Conservation (phyloP, 768 basidiomycete species). For the Nidularia pulvinata region DNA sequence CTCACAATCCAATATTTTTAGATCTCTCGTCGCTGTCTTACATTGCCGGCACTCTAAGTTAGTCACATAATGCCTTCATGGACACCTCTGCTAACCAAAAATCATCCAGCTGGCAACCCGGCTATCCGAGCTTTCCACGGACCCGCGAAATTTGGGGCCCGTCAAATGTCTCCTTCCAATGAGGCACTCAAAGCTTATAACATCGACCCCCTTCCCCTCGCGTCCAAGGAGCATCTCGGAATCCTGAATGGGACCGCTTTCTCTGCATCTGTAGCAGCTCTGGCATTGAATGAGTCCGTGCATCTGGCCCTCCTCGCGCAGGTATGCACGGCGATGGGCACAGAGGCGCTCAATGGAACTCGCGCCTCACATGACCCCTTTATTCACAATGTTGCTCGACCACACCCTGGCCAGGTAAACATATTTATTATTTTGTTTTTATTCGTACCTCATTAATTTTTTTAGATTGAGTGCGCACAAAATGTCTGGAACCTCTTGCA, state of each 20-base stretch:
- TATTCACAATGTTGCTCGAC: conserved; percentile 72
- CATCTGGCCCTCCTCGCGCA: conserved; percentile 63
- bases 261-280: conserved; percentile 69
- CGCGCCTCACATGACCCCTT: conserved; percentile 67
- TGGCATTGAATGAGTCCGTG: conserved; percentile 70
- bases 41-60: conserved; percentile 68
- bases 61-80: conserved; percentile 2
- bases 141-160: conserved; percentile 43
- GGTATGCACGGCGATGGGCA: conserved; percentile 78
- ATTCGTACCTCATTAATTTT: not conserved
- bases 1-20: not conserved
- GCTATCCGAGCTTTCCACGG: conserved; percentile 67
- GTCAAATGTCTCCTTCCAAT: conserved; percentile 48
- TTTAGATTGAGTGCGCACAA: conserved; percentile 61
- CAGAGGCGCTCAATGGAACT: conserved; percentile 72
- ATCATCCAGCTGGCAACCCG: conserved; percentile 45
- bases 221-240: conserved; percentile 69
- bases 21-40: conserved; percentile 55
- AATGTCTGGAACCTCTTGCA: conserved; percentile 62
- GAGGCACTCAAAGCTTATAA: conserved; percentile 50
- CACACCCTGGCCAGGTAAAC: conserved; percentile 75
- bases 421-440: not conserved
- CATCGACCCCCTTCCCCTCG: conserved; percentile 58
- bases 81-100: not conserved
- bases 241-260: conserved; percentile 79